phyloP scores from a whole-genome alignment of 2,329 filamentous ascomycete species.

The Cercospora zeae-maydis region DNA sequence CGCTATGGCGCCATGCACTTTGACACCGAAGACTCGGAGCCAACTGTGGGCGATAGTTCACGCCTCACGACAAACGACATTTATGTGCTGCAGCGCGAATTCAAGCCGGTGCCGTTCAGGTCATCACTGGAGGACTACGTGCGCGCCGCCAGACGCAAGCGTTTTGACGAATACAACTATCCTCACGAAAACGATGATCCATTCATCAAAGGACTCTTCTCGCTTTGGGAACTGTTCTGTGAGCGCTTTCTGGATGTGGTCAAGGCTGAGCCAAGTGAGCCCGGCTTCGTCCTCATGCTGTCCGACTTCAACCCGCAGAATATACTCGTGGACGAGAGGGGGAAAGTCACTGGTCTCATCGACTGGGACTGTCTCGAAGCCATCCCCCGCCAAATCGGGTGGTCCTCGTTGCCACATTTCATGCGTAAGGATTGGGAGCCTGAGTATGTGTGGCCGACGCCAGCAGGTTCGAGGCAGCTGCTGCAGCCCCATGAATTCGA shows the following conservation, averaged over 20 bases:
- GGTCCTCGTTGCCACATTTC: conserved; percentile 21
- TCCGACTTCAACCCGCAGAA: conserved; percentile 25
- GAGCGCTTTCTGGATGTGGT: conserved; percentile 19
- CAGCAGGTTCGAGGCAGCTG: background rate
- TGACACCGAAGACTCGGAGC: background rate
- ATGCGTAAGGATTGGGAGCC: conserved; percentile 17
- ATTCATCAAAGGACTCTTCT: conserved; percentile 9
- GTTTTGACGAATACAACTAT: conserved; percentile 9
- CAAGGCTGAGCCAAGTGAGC: conserved; percentile 6
- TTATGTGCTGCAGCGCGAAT: conserved; percentile 16
- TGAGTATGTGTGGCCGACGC: conserved; percentile 16
- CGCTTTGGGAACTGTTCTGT: conserved; percentile 19
- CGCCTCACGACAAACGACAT: conserved; percentile 17
- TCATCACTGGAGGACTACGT: conserved; percentile 16
- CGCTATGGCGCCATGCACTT: conserved; percentile 18
- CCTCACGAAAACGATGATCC: background rate
- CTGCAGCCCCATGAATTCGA: conserved; percentile 17
- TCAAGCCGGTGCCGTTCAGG: conserved; percentile 3
- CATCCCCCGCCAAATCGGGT: conserved; percentile 19
- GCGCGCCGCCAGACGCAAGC: conserved; percentile 10
- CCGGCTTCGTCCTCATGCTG: conserved; percentile 22
- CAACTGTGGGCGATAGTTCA: conserved; percentile 9
- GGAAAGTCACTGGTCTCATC: conserved; percentile 18
- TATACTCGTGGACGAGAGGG: conserved; percentile 17
- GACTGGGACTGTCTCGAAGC: conserved; percentile 24